Percentiles rank a stretch among this genome's conserved stretches.
Conservation (phyloP, 495 filamentous ascomycete genomes). For the Sphaerosporella brunnea region DNA sequence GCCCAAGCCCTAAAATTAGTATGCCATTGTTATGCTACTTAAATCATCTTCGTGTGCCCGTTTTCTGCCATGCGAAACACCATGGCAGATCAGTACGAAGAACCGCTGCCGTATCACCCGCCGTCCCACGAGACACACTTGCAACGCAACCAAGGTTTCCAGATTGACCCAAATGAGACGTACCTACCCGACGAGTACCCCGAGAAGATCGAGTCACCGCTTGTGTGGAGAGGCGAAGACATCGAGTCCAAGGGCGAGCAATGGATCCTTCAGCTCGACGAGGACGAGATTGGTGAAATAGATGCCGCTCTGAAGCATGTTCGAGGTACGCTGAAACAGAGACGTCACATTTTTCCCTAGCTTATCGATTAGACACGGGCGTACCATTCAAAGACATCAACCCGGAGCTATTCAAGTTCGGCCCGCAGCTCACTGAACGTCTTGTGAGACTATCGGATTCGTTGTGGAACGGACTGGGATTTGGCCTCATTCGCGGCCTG, state of each 20-base stretch:
- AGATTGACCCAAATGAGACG: neutral
- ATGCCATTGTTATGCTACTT: too few relatives aligned
- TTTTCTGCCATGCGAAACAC: too few relatives aligned
- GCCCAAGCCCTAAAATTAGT: too few relatives aligned
- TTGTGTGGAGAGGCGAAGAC: conserved; percentile 17
- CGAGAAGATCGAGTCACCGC: conserved; percentile 1
- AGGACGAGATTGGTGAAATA: conserved; percentile 11
- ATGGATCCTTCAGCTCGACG: conserved; percentile 11
- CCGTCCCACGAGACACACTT: neutral
- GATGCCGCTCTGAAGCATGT: conserved; percentile 10
- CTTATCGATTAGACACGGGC: neutral
- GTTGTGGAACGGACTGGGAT: conserved; percentile 32
- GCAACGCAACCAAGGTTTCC: neutral
- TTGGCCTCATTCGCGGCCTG: conserved; percentile 35
- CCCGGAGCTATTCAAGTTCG: neutral
- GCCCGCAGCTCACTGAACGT: neutral
- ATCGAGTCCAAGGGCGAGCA: conserved; percentile 4
- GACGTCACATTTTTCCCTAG: neutral
- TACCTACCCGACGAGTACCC: conserved; percentile 12
- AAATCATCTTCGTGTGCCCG: too few relatives aligned
- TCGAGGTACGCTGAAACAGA: conserved; percentile 2
- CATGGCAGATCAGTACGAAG: neutral
- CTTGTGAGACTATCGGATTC: neutral
- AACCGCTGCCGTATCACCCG: neutral
- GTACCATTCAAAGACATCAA: neutral